phyloP scores from a whole-genome alignment of 2,329 filamentous ascomycete genomes.

The Dactylonectria estremocensis region DNA sequence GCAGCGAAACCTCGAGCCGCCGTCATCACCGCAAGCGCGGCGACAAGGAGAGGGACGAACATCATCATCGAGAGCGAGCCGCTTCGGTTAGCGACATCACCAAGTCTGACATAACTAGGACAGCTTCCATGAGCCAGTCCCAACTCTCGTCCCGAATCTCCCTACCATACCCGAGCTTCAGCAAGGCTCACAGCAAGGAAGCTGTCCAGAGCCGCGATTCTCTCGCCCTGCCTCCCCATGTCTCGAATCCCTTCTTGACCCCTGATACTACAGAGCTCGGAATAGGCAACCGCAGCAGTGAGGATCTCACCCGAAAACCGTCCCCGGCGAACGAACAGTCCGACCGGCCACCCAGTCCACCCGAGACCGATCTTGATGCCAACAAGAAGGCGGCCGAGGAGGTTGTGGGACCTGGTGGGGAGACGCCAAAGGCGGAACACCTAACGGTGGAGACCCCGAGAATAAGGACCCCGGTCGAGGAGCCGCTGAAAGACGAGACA shows the following conservation, averaged over 20 bases:
- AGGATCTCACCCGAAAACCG: conserved; percentile 32
- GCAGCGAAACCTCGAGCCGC: conserved; percentile 58
- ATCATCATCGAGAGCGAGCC: conserved; percentile 46
- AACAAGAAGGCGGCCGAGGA: conserved; percentile 51
- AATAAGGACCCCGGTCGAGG: conserved; percentile 25
- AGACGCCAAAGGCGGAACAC: conserved; percentile 48
- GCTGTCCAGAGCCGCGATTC: conserved; percentile 77
- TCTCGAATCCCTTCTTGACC: conserved; percentile 67
- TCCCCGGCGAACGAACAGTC: conserved; percentile 57
- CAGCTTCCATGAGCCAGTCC: conserved; percentile 50
- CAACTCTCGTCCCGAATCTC: conserved; percentile 61
- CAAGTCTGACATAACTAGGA: conserved; percentile 59
- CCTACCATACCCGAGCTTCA: conserved; percentile 85
- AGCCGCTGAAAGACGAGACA: conserved; percentile 48
- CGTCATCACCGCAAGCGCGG: conserved; percentile 50
- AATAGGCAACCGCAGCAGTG: conserved; percentile 39
- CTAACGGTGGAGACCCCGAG: conserved; percentile 13
- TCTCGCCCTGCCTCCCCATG: conserved; percentile 52
- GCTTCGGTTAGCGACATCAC: conserved; percentile 65
- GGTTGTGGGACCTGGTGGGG: conserved; percentile 47
- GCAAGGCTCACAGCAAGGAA: conserved; percentile 94
- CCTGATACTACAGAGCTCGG: conserved; percentile 82
- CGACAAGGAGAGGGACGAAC: conserved; percentile 54
- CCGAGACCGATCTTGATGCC: conserved; percentile 73
- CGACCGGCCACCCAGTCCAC: conserved; percentile 72